These are phyloP conservation scores for Rhamnella rubrinervis DNA, from an alignment of 331 rosid species.

Conservation along the genomic window DNA sequence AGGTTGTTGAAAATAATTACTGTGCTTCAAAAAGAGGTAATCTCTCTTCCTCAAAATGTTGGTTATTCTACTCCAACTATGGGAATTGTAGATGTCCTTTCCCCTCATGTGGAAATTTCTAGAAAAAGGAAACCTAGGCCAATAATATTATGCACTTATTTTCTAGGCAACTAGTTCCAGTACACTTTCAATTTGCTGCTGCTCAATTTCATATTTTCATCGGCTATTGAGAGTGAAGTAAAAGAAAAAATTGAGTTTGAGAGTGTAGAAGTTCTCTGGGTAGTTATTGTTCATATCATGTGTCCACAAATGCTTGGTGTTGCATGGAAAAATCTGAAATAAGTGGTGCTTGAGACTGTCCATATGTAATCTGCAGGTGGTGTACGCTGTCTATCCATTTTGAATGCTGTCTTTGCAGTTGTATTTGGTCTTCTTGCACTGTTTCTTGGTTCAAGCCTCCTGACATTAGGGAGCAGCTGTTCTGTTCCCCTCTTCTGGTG, in stretches of 20 bases:
- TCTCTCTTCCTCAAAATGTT: neutral
- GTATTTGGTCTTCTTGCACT: constrained; percentile 81
- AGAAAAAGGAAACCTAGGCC: neutral
- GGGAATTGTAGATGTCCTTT: neutral
- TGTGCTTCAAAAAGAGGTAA: constrained; percentile 95
- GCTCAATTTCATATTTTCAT: neutral
- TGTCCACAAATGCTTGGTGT: neutral
- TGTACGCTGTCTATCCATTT: constrained; percentile 82
- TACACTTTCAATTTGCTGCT: neutral
- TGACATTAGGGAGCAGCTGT: constrained; percentile 81
- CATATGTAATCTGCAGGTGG: constrained; percentile 63
- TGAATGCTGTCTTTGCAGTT: constrained; percentile 73
- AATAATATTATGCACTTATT: neutral
- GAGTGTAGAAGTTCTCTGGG: too few species aligned
- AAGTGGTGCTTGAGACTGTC: constrained; percentile 21
- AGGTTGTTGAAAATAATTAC: constrained; percentile 84
- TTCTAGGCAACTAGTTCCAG: neutral
- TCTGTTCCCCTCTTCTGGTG: constrained; percentile 92
- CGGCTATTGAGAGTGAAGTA: neutral
- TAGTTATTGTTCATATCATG: neutral
- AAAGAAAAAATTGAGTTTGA: neutral
- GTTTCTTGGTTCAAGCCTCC: constrained; percentile 93
- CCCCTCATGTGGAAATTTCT: neutral
- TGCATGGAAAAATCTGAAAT: neutral
- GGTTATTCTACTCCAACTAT: neutral